Evolutionary conservation across 1,284 basidiomycete genomes (phyloP), one percentile per base, ranked within the genome.

Genomic region (Cystobasidiaceae sp.): DNA sequence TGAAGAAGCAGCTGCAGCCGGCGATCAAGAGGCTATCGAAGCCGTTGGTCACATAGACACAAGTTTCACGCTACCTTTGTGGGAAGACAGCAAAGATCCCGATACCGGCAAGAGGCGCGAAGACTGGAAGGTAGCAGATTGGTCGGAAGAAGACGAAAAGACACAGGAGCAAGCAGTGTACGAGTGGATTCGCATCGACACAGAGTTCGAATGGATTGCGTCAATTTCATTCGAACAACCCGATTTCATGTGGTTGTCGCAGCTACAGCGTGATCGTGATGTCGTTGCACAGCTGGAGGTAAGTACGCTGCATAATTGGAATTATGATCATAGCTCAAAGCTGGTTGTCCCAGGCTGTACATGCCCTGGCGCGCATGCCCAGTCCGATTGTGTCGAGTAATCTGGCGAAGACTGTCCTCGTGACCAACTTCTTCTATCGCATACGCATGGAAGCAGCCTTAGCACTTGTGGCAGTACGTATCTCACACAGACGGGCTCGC

Each of bases 171-270:
- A 88, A 44, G 93, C 93, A 68, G 93, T 90, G 0, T 98, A 97
- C 79, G 96, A 99, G 78, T 99, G 96, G 96, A 98, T 99, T 70
- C 83, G 96, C 67, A 90, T 98, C 81, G 96, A 99, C 75, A 92
- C 96, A 19, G 96, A 99, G 75, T 94, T 96, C 77, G 94, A 98
- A 79, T 99, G 96, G 96, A 89, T 98, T 66, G 89, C 91, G 19
- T 83, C 83, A 49, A 85, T 97, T 70, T 86, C 87, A 67, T 97
- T 97, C 72, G 89, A 93, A 64, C 94, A 98, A 79, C 90, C 90
- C 56, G 93, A 96, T 75, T 97, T 93, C 78, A 97, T 97, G 89
- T 99, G 94, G 94, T 89, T 97, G 52, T 92, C 88, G 60, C 96
- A 98, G 76, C 81, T 99, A 50, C 91, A 97, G 78, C 82, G 93